Evolutionary conservation across 257 asterid species (phyloP).

Genomic region (Sherardia arvensis): DNA sequence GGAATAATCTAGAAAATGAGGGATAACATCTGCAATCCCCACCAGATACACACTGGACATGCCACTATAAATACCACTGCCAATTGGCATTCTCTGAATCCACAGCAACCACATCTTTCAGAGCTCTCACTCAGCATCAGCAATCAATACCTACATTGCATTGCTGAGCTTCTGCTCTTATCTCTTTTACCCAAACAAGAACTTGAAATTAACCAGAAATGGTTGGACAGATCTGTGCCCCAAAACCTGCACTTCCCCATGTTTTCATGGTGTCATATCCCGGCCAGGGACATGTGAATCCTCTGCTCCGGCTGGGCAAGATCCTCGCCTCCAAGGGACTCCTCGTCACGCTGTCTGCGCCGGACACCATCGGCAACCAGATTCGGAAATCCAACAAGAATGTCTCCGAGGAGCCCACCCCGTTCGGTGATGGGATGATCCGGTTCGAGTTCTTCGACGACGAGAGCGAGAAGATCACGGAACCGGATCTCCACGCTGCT

Average conservation of each 20-base stretch:
- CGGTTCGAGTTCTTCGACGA: slow-evolving; percentile 71
- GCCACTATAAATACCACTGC: background rate
- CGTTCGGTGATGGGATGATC: slow-evolving; percentile 44
- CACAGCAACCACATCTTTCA: background rate
- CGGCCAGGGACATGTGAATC: slow-evolving; percentile 73
- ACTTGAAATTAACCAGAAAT: background rate
- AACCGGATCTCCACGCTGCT: slow-evolving; percentile 19
- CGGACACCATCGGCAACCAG: slow-evolving; percentile 36
- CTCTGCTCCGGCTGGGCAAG: slow-evolving; percentile 62
- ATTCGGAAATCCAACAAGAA: slow-evolving; percentile 39
- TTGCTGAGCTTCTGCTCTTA: background rate
- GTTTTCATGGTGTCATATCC: slow-evolving; percentile 51
- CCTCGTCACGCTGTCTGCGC: slow-evolving; percentile 48
- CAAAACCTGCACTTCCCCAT: background rate
- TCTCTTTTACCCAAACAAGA: background rate
- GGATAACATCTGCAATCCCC: background rate
- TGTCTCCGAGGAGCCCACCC: slow-evolving; percentile 12
- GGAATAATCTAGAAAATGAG: too few species aligned
- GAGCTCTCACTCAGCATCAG: background rate
- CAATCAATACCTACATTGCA: background rate
- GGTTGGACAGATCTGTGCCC: background rate
- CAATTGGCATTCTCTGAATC: background rate
- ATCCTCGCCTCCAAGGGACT: slow-evolving; percentile 53
- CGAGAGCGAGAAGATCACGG: slow-evolving; percentile 20
- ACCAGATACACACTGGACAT: background rate